Evolutionary conservation across 305 asterid species (phyloP).

Genomic region (Rubia balearica): DNA sequence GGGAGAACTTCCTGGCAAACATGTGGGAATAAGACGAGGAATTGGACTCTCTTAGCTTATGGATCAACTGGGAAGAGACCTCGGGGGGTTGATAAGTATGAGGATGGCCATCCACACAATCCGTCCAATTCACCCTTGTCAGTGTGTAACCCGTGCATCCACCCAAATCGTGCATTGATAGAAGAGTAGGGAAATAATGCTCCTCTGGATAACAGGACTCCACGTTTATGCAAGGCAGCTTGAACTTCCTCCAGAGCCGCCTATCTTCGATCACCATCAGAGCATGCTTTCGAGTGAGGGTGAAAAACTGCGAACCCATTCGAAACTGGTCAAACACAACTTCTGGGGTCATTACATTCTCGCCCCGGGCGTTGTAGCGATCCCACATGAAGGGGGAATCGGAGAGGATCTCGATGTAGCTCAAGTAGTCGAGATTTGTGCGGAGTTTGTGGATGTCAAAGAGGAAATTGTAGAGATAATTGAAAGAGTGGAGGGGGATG

Average conservation of each 20-base stretch:
- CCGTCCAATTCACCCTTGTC: slow-evolving; percentile 80
- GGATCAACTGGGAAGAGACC: slow-evolving; percentile 52
- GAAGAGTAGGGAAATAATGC: slow-evolving; percentile 74
- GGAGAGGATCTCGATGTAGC: slow-evolving; percentile 67
- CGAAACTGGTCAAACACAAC: slow-evolving; percentile 55
- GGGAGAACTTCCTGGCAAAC: slow-evolving; percentile 77
- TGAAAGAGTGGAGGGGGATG: slow-evolving; percentile 72
- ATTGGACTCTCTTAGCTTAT: slow-evolving; percentile 55
- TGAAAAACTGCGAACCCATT: slow-evolving; percentile 79
- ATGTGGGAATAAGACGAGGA: slow-evolving; percentile 37
- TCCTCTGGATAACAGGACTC: slow-evolving; percentile 79
- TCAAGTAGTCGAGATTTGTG: slow-evolving; percentile 36
- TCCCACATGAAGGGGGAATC: slow-evolving; percentile 47
- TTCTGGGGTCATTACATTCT: slow-evolving; percentile 64
- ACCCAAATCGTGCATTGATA: slow-evolving; percentile 59
- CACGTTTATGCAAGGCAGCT: slow-evolving; percentile 52
- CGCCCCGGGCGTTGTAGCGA: slow-evolving; percentile 67
- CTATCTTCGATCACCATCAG: slow-evolving; percentile 54
- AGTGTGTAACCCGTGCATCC: slow-evolving; percentile 48
- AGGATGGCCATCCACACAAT: slow-evolving; percentile 64
- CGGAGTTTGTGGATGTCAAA: slow-evolving; percentile 37
- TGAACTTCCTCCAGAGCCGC: slow-evolving; percentile 71
- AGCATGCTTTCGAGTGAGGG: slow-evolving; percentile 51
- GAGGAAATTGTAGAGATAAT: slow-evolving; percentile 44
- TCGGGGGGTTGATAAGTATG: slow-evolving; percentile 61